A percentile compares a stretch with the other conserved stretches of the same genome.
These are phyloP conservation scores for Pseudogymnoascus sp. DNA, from an alignment of 2,329 filamentous ascomycete species.

Conservation along the genomic window DNA sequence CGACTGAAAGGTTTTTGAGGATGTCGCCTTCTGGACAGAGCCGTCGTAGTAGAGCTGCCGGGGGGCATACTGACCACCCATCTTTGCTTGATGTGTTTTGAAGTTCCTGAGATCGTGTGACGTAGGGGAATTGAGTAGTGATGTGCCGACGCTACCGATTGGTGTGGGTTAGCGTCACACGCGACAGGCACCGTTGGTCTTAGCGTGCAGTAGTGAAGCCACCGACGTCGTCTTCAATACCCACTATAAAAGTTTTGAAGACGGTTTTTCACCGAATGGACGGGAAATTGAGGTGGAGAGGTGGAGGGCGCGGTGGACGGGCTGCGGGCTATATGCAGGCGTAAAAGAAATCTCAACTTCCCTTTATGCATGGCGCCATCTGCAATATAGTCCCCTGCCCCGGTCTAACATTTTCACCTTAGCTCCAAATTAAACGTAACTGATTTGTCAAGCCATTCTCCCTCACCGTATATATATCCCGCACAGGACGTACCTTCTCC, in stretches of 20 bases:
- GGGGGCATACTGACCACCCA: conserved; percentile 34
- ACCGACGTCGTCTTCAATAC: not conserved
- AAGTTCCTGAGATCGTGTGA: conserved; percentile 1
- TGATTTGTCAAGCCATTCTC: not conserved
- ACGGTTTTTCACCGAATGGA: not conserved
- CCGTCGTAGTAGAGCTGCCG: conserved; percentile 71
- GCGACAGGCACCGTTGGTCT: not conserved
- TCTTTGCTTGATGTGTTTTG: conserved; percentile 14
- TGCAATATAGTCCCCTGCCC: not conserved
- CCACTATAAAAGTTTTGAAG: conserved; percentile 4
- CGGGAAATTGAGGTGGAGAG: not conserved
- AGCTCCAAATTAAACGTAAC: conserved; percentile 4
- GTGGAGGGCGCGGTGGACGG: not conserved
- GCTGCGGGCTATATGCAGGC: not conserved
- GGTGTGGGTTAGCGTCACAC: not conserved
- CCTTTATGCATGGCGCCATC: conserved; percentile 4
- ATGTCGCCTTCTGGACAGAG: conserved; percentile 51
- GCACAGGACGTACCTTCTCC: not conserved
- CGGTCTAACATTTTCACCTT: not conserved
- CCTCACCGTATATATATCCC: not conserved
- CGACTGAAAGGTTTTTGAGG: conserved; percentile 57
- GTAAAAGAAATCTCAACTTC: not conserved
- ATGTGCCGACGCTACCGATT: conserved; percentile 13
- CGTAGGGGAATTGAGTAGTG: conserved; percentile 13
- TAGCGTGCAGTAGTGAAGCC: not conserved